A percentile compares a stretch with the other conserved stretches of the same genome.
These are phyloP conservation scores for Cytospora schulzeri DNA, from an alignment of 2,329 filamentous ascomycete genomes.

Conservation along the genomic window DNA sequence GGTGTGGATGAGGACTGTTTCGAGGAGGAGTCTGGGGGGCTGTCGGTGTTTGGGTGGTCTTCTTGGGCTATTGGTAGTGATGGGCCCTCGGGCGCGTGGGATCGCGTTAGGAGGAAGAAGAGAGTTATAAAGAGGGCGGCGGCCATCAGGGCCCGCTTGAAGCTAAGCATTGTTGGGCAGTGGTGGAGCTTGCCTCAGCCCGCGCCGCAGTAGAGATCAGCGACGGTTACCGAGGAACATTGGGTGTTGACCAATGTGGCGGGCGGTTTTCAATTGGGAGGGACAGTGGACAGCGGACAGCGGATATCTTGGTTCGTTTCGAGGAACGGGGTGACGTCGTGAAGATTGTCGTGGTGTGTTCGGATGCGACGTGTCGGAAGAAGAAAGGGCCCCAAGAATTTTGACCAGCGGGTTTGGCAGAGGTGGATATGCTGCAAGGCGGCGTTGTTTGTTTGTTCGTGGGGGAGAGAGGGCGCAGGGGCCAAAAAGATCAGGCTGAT, in stretches of 20 bases:
- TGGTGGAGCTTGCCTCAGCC: conserved; percentile 7
- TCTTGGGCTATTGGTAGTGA: conserved; percentile 38
- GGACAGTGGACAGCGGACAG: neutral
- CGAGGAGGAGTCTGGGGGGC: conserved; percentile 29
- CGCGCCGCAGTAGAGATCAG: conserved; percentile 17
- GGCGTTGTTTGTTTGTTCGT: neutral
- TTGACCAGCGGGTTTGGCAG: neutral
- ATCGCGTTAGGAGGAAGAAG: conserved; percentile 68
- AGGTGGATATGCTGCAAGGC: neutral
- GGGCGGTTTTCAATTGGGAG: neutral
- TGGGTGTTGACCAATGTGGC: conserved; percentile 8
- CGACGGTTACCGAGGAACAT: conserved; percentile 16
- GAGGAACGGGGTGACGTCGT: neutral
- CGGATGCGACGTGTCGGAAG: conserved; percentile 5
- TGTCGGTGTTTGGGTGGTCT: conserved; percentile 34
- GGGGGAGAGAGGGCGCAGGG: neutral
- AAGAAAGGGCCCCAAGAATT: neutral
- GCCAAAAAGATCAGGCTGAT: neutral
- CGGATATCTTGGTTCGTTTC: neutral
- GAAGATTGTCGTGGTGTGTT: neutral
- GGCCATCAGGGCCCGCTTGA: conserved; percentile 72
- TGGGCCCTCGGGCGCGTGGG: conserved; percentile 47
- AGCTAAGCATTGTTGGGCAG: conserved; percentile 69
- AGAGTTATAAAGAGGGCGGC: conserved; percentile 70
- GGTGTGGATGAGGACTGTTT: conserved; percentile 31